Percentiles rank a stretch among this genome's conserved stretches.
phyloP scores from a whole-genome alignment of 768 basidiomycete genomes.

The Podaxis sp. region DNA sequence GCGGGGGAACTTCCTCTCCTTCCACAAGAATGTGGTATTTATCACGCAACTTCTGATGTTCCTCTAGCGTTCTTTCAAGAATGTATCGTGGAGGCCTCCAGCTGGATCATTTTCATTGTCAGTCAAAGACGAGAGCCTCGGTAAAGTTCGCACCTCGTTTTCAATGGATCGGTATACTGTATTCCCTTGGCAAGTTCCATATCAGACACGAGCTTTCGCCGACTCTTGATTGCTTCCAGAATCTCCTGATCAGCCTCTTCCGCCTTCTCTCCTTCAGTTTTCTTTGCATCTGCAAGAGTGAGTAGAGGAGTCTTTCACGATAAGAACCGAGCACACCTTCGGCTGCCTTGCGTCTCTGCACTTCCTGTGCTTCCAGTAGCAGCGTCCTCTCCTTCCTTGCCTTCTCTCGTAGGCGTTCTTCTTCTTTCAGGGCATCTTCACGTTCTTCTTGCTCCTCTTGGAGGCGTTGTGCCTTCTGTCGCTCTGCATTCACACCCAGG shows the following conservation, averaged over 20 bases:
- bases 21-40: slow-evolving; percentile 95
- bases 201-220: slow-evolving; percentile 90
- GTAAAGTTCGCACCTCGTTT: slow-evolving; percentile 61
- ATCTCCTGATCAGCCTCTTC: slow-evolving; percentile 92
- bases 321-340: slow-evolving; percentile 54
- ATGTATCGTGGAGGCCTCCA: slow-evolving; percentile 90
- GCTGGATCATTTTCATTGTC: slow-evolving; percentile 38
- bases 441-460: slow-evolving; percentile 68
- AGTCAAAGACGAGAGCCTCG: slow-evolving; percentile 1
- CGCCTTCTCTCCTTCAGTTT: slow-evolving; percentile 81
- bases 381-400: slow-evolving; percentile 84
- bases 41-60: slow-evolving; percentile 76
- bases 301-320: slow-evolving; percentile 1
- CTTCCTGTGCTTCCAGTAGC: slow-evolving; percentile 92
- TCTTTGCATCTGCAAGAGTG: slow-evolving; percentile 65
- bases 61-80: slow-evolving; percentile 63
- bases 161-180: slow-evolving; percentile 82
- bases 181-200: slow-evolving; percentile 93
- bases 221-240: slow-evolving; percentile 85
- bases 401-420: slow-evolving; percentile 72
- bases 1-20: slow-evolving; percentile 90
- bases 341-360: slow-evolving; percentile 77
- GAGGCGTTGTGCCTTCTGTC: slow-evolving; percentile 44
- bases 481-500: slow-evolving; percentile 54
- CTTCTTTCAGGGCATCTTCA: slow-evolving; percentile 77